Percentiles rank a stretch among this genome's conserved stretches.
Evolutionary conservation across 2,329 filamentous ascomycete species (phyloP).

Genomic region (Colletotrichum cuscutae): DNA sequence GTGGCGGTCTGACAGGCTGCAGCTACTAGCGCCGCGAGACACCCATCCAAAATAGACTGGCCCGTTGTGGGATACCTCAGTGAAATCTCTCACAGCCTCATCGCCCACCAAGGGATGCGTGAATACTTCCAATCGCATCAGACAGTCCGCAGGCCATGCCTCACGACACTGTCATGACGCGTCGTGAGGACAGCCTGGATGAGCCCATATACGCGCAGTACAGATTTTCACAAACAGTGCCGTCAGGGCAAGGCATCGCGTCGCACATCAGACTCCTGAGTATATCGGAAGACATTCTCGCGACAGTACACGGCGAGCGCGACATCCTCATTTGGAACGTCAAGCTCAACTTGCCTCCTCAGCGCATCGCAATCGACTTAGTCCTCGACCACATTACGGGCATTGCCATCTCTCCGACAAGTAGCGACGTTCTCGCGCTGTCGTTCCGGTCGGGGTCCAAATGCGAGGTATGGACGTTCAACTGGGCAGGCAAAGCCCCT

Average conservation of each 20-base stretch:
- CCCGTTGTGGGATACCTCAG: background rate
- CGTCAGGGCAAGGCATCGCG: slow-evolving; percentile 4
- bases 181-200: background rate
- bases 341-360: slow-evolving; percentile 6
- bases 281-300: background rate
- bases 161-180: background rate
- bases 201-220: slow-evolving; percentile 19
- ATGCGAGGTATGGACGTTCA: slow-evolving; percentile 7
- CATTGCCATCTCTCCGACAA: slow-evolving; percentile 14
- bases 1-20: background rate
- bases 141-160: background rate
- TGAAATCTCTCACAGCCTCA: background rate
- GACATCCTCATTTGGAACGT: slow-evolving; percentile 18
- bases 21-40: background rate
- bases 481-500: background rate
- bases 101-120: background rate
- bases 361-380: background rate
- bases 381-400: slow-evolving; percentile 21
- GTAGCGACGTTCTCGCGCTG: slow-evolving; percentile 4
- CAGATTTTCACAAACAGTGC: slow-evolving; percentile 20
- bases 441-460: background rate
- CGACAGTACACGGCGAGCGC: slow-evolving; percentile 21
- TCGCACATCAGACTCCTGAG: slow-evolving; percentile 15
- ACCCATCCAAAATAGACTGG: background rate
- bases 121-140: background rate